Percentiles rank a stretch among this genome's conserved stretches.
Conservation (phyloP, 192 early-diverging fungal genomes). For the Entomortierella beljakovae region DNA sequence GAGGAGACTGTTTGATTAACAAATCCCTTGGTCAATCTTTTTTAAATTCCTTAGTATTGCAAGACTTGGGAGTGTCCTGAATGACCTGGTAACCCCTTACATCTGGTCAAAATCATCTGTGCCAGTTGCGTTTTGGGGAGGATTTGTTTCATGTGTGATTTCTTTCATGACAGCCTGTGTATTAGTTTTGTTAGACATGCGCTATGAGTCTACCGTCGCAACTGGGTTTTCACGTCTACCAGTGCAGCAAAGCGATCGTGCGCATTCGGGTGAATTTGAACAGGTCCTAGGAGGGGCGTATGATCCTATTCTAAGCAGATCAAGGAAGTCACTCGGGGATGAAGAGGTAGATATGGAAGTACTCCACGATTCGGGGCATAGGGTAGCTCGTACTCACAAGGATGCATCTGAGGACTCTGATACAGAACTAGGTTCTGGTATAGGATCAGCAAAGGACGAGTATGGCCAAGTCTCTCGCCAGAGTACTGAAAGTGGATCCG, state of each 20-base stretch:
- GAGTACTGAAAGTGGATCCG: background rate
- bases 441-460: background rate
- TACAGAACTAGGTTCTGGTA: background rate
- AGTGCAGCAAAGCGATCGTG: conserved; percentile 4
- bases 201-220: conserved; percentile 38
- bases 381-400: background rate
- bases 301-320: conserved; percentile 11
- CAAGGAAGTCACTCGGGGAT: background rate
- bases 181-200: conserved; percentile 53
- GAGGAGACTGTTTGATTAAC: background rate
- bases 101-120: conserved; percentile 50
- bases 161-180: conserved; percentile 55
- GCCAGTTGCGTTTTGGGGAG: conserved; percentile 61
- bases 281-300: conserved; percentile 5
- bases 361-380: background rate
- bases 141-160: conserved; percentile 56
- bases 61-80: conserved; percentile 62
- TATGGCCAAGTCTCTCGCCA: background rate
- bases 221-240: conserved; percentile 35
- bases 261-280: too few species aligned
- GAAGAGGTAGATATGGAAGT: conserved; percentile 28
- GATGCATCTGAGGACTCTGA: background rate
- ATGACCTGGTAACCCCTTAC: conserved; percentile 66
- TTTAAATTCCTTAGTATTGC: conserved; percentile 35
- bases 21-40: background rate